Conservation (phyloP, 352 stramenopile genomes). For the Globisporangium cederbergense region DNA sequence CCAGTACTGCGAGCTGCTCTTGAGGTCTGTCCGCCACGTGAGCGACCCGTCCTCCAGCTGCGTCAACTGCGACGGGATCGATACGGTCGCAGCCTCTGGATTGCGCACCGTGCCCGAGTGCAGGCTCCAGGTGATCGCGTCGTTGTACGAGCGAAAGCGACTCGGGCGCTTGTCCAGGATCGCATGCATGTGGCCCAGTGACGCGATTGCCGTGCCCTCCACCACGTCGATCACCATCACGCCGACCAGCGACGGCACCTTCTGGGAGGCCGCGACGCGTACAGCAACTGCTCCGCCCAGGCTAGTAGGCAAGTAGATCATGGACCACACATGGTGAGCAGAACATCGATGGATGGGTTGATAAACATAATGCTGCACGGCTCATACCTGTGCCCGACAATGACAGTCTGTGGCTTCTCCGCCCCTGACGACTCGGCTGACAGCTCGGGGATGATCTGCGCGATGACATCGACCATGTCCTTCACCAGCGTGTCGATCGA, state of each 20-base stretch:
- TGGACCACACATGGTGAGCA: neutral
- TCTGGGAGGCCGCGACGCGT: slow-evolving; percentile 53
- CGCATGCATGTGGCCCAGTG: slow-evolving; percentile 78
- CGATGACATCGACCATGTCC: slow-evolving; percentile 58
- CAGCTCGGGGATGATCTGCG: slow-evolving; percentile 41
- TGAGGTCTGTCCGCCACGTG: slow-evolving; percentile 77
- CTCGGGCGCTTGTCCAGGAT: slow-evolving; percentile 73
- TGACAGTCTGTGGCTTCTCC: slow-evolving; percentile 54
- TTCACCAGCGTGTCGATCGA: slow-evolving; percentile 74
- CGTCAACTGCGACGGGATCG: slow-evolving; percentile 77
- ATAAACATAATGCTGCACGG: neutral
- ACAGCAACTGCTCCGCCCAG: slow-evolving; percentile 82
- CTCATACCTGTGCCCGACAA: slow-evolving; percentile 74
- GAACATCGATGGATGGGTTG: too few species aligned
- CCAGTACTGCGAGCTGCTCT: slow-evolving; percentile 74
- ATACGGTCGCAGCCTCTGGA: slow-evolving; percentile 63
- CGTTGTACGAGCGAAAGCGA: slow-evolving; percentile 58
- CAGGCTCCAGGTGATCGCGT: slow-evolving; percentile 80
- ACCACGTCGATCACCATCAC: slow-evolving; percentile 90
- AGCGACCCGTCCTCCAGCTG: slow-evolving; percentile 44
- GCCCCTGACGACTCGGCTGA: slow-evolving; percentile 12
- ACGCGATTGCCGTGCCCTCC: slow-evolving; percentile 84
- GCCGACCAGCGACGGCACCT: slow-evolving; percentile 63
- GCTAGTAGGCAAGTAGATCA: slow-evolving; percentile 26
- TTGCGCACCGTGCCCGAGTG: slow-evolving; percentile 78